Evolutionary conservation across 23 red algal species (phyloP), one percentile per base, ranked within the genome.

Genomic region (Porphyridium purpureum): DNA sequence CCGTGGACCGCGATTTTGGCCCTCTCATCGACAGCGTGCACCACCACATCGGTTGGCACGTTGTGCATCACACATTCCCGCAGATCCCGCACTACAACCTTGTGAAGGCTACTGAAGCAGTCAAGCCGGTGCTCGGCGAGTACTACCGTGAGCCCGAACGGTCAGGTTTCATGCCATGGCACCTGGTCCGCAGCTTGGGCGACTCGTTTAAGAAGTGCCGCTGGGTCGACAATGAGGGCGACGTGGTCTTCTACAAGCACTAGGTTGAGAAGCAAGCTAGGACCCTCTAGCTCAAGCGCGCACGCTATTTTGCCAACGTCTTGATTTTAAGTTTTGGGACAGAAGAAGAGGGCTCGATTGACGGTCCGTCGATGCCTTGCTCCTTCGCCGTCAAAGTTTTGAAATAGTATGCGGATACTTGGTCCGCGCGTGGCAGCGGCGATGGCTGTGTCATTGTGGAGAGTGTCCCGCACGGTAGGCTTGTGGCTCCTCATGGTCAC

Each of bases 51-150:
- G 81, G 81, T 2, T 62, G 62, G 17, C 81, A 87, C 48, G 65
- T 70, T 22, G 71, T 78, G 1, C 81, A 87, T 71, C 81, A 87
- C 49, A 52, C 76, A 31, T 87, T 87, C 52, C 72, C 72, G 0
- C 56, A 52, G 33, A 87, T 87, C 59, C 81, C 81, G 19, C 81
- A 87, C 31, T 87, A 87, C 35, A 50, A 75, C 32, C 30, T 87
- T 19, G 5, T 27, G 11, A 70, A 87, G 52, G 81, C 81, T 21
- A 70, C 66, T 44, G 11, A 4, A n/a, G 61, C 60, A 24, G 33
- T 77, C 47, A 70, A 69, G 35, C 81, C 81, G 24, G 47, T 87
- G 27, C 33, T 71, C 22, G 81, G 81, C 5, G 55, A 54, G 9
- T 44, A 44, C 17, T 44, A 44, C 38, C 38, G 17, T 11, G 17